Evolutionary conservation across 345 rosid species (phyloP).

Genomic region (Crucihimalaya himalaica): DNA sequence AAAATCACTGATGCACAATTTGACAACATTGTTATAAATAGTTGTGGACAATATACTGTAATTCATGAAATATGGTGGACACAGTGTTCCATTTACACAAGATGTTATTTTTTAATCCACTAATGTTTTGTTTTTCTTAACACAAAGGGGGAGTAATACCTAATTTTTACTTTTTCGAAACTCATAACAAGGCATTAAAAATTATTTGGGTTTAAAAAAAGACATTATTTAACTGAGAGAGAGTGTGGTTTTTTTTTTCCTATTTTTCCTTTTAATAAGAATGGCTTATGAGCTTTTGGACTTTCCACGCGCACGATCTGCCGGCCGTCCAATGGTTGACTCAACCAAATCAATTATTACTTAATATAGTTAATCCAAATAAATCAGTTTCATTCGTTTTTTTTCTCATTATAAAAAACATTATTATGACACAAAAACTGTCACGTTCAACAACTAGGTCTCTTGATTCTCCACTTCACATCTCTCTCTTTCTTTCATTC

Average conservation of each 20-base stretch:
- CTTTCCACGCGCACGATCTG: constrained; percentile 40
- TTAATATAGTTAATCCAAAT: constrained; percentile 5
- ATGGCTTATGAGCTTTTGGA: constrained; percentile 20
- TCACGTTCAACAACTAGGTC: constrained; percentile 44
- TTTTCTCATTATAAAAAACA: background rate
- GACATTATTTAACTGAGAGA: constrained; percentile 1
- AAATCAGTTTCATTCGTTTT: constrained; percentile 15
- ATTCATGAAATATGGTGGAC: background rate
- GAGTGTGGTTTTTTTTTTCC: background rate
- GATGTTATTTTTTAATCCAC: background rate
- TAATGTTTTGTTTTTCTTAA: background rate
- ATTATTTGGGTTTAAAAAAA: background rate
- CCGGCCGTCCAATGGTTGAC: constrained; percentile 41
- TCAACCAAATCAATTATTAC: constrained; percentile 37
- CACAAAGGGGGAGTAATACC: background rate
- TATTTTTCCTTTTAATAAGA: background rate
- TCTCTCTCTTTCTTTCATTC: background rate
- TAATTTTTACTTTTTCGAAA: background rate
- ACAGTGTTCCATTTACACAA: background rate
- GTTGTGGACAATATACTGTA: background rate
- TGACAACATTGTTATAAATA: background rate
- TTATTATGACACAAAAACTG: constrained; percentile 29
- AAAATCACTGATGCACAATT: background rate
- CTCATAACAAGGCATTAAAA: background rate
- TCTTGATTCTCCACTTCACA: constrained; percentile 36